These are phyloP conservation scores for Cyclostephanos tholiformis DNA, from an alignment of 108 stramenopile species.

Conservation along the genomic window DNA sequence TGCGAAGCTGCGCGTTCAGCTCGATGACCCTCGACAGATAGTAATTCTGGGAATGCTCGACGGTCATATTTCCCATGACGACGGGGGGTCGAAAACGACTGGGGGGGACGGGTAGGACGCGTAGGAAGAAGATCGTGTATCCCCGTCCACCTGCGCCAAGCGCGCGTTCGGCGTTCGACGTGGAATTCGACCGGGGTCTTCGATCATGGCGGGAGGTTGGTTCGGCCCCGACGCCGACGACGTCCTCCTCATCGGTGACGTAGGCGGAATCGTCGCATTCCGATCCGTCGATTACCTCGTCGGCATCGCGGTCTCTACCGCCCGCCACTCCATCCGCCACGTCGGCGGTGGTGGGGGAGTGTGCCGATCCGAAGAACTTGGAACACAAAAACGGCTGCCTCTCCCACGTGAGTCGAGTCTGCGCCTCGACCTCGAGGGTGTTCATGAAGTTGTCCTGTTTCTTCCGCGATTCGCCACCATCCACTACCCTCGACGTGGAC, in stretches of 20 bases:
- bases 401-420: conserved; percentile 89
- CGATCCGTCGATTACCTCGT: not conserved
- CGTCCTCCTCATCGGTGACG: conserved; percentile 16
- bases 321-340: conserved; percentile 3
- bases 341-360: conserved; percentile 18
- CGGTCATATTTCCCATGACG: conserved; percentile 82
- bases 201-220: not conserved
- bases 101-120: conserved; percentile 91
- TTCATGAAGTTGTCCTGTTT: conserved; percentile 88
- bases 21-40: conserved; percentile 86
- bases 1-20: conserved; percentile 71
- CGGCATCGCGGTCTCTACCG: not conserved
- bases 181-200: conserved; percentile 28
- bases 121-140: conserved; percentile 85
- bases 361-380: conserved; percentile 74
- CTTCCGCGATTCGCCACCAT: not conserved
- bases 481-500: conserved; percentile 26
- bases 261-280: conserved; percentile 5
- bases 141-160: conserved; percentile 51
- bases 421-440: conserved; percentile 91
- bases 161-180: conserved; percentile 42
- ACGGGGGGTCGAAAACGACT: conserved; percentile 96
- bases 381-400: conserved; percentile 63
- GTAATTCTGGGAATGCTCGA: conserved; percentile 96
- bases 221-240: not conserved